A percentile compares a stretch with the other conserved stretches of the same genome.
Evolutionary conservation across 2,329 filamentous ascomycete genomes (phyloP).

Genomic region (Cordyceps fumosorosea): DNA sequence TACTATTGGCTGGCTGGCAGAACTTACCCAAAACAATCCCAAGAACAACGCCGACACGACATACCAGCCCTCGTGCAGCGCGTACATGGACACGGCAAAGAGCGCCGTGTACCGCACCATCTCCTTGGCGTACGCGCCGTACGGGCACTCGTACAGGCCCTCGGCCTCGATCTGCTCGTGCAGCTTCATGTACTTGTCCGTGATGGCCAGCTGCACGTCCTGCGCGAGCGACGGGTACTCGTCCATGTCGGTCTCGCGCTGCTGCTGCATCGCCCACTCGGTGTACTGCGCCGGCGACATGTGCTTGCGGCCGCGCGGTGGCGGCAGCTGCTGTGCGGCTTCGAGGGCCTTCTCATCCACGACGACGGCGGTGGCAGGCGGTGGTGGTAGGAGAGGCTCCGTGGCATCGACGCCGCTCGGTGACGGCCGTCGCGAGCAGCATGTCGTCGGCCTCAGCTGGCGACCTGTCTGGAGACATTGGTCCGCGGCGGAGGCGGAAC

Average conservation of each 20-base stretch:
- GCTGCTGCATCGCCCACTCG: constrained; percentile 30
- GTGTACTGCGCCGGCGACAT: constrained; percentile 24
- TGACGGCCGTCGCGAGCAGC: constrained; percentile 7
- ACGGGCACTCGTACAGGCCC: constrained; percentile 53
- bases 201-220: constrained; percentile 48
- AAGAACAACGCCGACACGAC: constrained; percentile 50
- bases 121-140: constrained; percentile 53
- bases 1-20: background rate
- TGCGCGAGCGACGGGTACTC: constrained; percentile 48
- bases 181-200: constrained; percentile 47
- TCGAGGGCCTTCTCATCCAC: constrained; percentile 4
- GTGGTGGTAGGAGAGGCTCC: background rate
- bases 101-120: constrained; percentile 45
- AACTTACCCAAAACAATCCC: constrained; percentile 54
- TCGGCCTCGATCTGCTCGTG: constrained; percentile 47
- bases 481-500: background rate
- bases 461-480: constrained; percentile 4
- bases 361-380: background rate
- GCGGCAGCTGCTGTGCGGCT: constrained; percentile 1
- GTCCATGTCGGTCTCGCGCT: constrained; percentile 25
- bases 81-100: constrained; percentile 40
- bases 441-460: background rate
- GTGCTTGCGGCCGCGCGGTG: constrained; percentile 8
- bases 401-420: background rate
- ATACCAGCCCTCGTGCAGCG: constrained; percentile 47